Evolutionary conservation across 2,329 filamentous ascomycete species (phyloP).

Genomic region (Colletotrichum coccodes): DNA sequence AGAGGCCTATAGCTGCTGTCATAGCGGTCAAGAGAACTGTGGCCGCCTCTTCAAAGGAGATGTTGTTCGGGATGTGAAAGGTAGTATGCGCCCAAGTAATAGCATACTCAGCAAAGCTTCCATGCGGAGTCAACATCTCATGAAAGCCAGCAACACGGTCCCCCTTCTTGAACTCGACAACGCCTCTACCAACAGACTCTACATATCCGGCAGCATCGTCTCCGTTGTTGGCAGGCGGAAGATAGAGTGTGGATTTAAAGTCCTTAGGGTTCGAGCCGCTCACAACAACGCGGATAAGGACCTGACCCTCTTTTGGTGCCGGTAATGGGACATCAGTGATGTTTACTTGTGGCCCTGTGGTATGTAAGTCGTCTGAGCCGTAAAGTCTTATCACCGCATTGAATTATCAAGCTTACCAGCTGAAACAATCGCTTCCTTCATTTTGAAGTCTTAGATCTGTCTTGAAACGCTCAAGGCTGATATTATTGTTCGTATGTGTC

Average conservation of each 20-base stretch:
- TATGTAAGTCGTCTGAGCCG: too few relatives aligned
- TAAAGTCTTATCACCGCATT: too few relatives aligned
- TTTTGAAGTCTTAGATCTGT: too few relatives aligned
- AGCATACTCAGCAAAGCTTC: conserved; percentile 53
- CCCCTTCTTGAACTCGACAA: conserved; percentile 40
- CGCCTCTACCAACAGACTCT: conserved; percentile 29
- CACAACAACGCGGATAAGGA: conserved; percentile 26
- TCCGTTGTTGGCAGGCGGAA: conserved; percentile 20
- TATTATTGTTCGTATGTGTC: too few relatives aligned
- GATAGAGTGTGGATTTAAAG: conserved; percentile 31
- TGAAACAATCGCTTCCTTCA: too few relatives aligned
- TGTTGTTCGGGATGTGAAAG: conserved; percentile 46
- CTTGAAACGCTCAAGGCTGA: too few relatives aligned
- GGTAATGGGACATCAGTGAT: conserved; percentile 17
- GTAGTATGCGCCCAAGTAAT: conserved; percentile 51
- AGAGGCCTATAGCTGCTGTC: conserved; percentile 59
- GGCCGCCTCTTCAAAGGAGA: conserved; percentile 43
- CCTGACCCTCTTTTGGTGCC: conserved; percentile 21
- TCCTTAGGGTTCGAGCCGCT: conserved; percentile 39
- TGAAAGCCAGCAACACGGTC: conserved; percentile 58
- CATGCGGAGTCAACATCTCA: conserved; percentile 59
- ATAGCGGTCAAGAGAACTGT: conserved; percentile 50
- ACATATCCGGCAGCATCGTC: conserved; percentile 38
- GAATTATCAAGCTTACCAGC: too few relatives aligned
- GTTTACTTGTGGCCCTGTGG: too few relatives aligned